These are phyloP conservation scores for Salvia miltiorrhiza DNA, from an alignment of 257 asterid species.

Conservation along the genomic window DNA sequence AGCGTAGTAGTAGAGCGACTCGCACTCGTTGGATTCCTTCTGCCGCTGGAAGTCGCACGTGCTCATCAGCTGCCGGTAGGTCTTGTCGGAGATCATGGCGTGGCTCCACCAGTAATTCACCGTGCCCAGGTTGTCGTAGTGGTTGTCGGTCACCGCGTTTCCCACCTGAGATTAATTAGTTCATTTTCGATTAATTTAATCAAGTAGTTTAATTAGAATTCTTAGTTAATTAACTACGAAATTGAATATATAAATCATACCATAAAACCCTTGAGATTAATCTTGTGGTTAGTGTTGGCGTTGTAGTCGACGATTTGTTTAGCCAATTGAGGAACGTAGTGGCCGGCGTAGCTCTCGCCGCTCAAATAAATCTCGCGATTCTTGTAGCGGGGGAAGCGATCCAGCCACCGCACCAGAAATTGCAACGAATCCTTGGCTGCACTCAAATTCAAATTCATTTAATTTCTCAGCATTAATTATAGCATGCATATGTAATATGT, in stretches of 20 bases:
- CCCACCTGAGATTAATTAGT: slow-evolving; percentile 57
- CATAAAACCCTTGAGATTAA: slow-evolving; percentile 82
- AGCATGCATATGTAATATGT: too few species aligned
- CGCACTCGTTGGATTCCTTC: slow-evolving; percentile 78
- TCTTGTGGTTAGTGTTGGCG: slow-evolving; percentile 40
- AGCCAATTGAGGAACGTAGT: slow-evolving; percentile 88
- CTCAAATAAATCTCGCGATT: slow-evolving; percentile 60
- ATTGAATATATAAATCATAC: too few species aligned
- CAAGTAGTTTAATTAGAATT: too few species aligned
- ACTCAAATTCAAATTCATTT: not conserved
- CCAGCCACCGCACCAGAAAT: slow-evolving; percentile 77
- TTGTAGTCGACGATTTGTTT: slow-evolving; percentile 60
- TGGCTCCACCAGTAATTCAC: slow-evolving; percentile 99
- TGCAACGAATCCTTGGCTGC: slow-evolving; percentile 77
- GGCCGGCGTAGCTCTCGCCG: slow-evolving; percentile 98
- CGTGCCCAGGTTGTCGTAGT: slow-evolving; percentile 91
- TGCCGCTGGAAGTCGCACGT: slow-evolving; percentile 68
- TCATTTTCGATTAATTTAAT: too few species aligned
- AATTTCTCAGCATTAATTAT: not conserved
- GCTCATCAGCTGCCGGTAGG: slow-evolving; percentile 67
- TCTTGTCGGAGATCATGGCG: slow-evolving; percentile 95
- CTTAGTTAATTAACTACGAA: too few species aligned
- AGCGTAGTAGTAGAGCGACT: slow-evolving; percentile 76
- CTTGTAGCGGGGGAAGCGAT: slow-evolving; percentile 79
- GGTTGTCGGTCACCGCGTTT: slow-evolving; percentile 86